phyloP scores from a whole-genome alignment of 306 rosid genomes.

The Phaseolus lunatus region DNA sequence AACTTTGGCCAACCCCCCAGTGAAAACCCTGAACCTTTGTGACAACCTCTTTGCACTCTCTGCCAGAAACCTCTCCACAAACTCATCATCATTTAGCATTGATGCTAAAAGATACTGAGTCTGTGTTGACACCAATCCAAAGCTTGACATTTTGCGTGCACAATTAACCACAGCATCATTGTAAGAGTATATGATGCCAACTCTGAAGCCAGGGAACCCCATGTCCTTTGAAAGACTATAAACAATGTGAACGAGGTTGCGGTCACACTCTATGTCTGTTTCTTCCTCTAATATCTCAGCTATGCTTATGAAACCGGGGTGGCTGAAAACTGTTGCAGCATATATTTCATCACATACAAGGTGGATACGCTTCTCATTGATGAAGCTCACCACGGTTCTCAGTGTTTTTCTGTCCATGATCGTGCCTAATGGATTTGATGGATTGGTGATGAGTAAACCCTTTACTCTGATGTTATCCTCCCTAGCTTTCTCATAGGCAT shows the following conservation, averaged over 20 bases:
- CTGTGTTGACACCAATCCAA: conserved; percentile 83
- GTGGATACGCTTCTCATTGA: conserved; percentile 76
- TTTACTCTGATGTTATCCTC: conserved; percentile 65
- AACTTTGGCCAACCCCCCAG: conserved; percentile 54
- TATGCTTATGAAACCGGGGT: conserved; percentile 72
- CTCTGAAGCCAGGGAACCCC: conserved; percentile 95
- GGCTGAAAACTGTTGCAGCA: conserved; percentile 77
- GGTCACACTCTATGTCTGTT: conserved; percentile 59
- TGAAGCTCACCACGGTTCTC: conserved; percentile 59
- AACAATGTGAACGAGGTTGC: conserved; percentile 76
- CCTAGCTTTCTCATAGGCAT: conserved; percentile 67
- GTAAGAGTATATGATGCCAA: conserved; percentile 89
- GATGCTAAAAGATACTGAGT: conserved; percentile 76
- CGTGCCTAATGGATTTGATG: conserved; percentile 90
- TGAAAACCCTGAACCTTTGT: conserved; percentile 57
- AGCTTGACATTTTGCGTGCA: conserved; percentile 86
- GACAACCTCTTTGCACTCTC: conserved; percentile 59
- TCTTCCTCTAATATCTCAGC: conserved; percentile 74
- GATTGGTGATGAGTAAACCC: conserved; percentile 87
- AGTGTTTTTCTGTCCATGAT: conserved; percentile 67
- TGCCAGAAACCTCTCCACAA: conserved; percentile 60
- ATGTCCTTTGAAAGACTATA: conserved; percentile 91
- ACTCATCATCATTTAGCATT: conserved; percentile 71
- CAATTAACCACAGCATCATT: conserved; percentile 68
- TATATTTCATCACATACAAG: conserved; percentile 80